Conservation (phyloP, 1,284 basidiomycete species). For the Taiwanofungus camphoratus region DNA sequence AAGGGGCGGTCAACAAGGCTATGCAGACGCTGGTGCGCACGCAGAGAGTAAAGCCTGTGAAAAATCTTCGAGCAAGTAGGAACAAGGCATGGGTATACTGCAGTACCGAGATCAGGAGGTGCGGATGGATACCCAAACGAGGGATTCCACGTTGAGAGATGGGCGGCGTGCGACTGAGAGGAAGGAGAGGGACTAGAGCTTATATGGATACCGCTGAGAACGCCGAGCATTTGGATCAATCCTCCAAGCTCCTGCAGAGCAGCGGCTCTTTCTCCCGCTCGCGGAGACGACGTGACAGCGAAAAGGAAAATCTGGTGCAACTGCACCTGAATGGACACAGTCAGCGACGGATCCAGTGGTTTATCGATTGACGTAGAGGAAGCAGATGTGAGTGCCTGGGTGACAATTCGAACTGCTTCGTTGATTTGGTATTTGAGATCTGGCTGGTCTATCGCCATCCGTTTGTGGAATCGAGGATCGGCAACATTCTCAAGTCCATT, state of each 20-base stretch:
- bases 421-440: slow-evolving; percentile 45
- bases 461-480: slow-evolving; percentile 35
- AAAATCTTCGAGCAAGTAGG: slow-evolving; percentile 60
- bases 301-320: slow-evolving; percentile 73
- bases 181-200: slow-evolving; percentile 39
- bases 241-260: slow-evolving; percentile 67
- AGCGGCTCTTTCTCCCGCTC: slow-evolving; percentile 39
- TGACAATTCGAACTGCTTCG: slow-evolving; percentile 51
- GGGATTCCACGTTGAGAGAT: slow-evolving; percentile 23
- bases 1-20: slow-evolving; percentile 53
- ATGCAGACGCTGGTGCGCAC: slow-evolving; percentile 61
- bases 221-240: slow-evolving; percentile 70
- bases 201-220: slow-evolving; percentile 68
- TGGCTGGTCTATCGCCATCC: slow-evolving; percentile 30
- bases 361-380: slow-evolving; percentile 26
- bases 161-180: slow-evolving; percentile 24
- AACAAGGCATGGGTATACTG: slow-evolving; percentile 68
- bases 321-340: slow-evolving; percentile 59
- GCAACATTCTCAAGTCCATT: slow-evolving; percentile 30
- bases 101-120: slow-evolving; percentile 55
- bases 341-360: slow-evolving; percentile 46
- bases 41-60: slow-evolving; percentile 57
- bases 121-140: slow-evolving; percentile 13
- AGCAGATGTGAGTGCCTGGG: slow-evolving; percentile 38
- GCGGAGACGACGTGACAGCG: slow-evolving; percentile 58